Conservation (phyloP, 257 asterid genomes). For the Paulownia fortunei region DNA sequence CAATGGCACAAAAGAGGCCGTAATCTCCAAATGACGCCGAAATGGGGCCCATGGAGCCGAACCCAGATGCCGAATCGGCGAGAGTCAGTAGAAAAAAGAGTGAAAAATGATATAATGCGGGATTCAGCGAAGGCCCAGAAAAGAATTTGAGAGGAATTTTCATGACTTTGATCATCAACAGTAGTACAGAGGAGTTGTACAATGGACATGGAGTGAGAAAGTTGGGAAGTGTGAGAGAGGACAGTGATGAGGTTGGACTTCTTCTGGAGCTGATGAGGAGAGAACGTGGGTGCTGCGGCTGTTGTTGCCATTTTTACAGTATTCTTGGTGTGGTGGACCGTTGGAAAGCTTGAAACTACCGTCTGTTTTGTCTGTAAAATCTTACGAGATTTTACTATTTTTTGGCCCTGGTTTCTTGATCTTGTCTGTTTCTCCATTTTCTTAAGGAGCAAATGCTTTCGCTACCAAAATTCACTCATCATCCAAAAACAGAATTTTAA, state of each 20-base stretch:
- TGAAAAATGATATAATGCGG: background rate
- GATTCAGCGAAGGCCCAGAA: slow-evolving; percentile 14
- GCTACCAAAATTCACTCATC: background rate
- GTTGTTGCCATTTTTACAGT: slow-evolving; percentile 49
- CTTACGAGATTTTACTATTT: background rate
- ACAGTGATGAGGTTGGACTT: slow-evolving; percentile 33
- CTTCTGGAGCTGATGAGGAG: slow-evolving; percentile 39
- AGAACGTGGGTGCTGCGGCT: slow-evolving; percentile 61
- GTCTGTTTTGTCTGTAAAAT: slow-evolving; percentile 18
- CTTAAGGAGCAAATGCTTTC: background rate
- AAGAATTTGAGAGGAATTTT: background rate
- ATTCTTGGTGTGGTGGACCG: slow-evolving; percentile 27
- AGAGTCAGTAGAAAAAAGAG: slow-evolving; percentile 36
- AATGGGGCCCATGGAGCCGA: slow-evolving; percentile 89
- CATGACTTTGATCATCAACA: slow-evolving; percentile 29
- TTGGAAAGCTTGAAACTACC: slow-evolving; percentile 17
- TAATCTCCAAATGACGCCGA: slow-evolving; percentile 77
- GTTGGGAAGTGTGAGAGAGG: slow-evolving; percentile 31
- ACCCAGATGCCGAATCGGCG: slow-evolving; percentile 56
- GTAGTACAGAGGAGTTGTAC: slow-evolving; percentile 16
- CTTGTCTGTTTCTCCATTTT: background rate
- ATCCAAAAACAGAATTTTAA: background rate
- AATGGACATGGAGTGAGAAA: slow-evolving; percentile 50
- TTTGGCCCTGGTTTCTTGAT: background rate
- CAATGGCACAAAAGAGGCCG: slow-evolving; percentile 85